A percentile compares a stretch with the other conserved stretches of the same genome.
Evolutionary conservation across 257 asterid genomes (phyloP).

Genomic region (Leptodermis oblonga): DNA sequence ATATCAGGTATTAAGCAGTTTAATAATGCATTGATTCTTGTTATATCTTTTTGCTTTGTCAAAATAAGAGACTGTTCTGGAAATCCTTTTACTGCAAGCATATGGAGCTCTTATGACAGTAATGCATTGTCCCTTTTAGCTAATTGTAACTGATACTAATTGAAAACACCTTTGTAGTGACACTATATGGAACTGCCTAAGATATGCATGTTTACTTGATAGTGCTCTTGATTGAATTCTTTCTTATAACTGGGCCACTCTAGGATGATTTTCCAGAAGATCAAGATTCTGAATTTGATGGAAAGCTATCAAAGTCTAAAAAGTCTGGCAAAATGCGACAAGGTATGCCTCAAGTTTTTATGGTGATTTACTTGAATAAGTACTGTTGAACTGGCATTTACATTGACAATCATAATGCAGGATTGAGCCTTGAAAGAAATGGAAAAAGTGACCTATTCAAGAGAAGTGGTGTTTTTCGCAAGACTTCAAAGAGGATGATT

Average conservation of each 20-base stretch:
- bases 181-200: background rate
- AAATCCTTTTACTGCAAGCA: conserved; percentile 4
- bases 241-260: background rate
- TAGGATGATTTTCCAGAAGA: conserved; percentile 56
- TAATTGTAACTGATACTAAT: background rate
- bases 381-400: conserved; percentile 2
- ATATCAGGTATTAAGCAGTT: background rate
- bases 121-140: background rate
- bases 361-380: background rate
- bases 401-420: conserved; percentile 23
- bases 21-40: background rate
- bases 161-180: background rate
- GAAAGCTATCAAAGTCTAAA: conserved; percentile 42
- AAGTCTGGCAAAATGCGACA: conserved; percentile 29
- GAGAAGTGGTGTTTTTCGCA: conserved; percentile 19
- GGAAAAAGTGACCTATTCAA: conserved; percentile 19
- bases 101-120: background rate
- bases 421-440: conserved; percentile 29
- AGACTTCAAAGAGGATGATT: conserved; percentile 21
- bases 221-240: background rate
- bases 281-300: conserved; percentile 47
- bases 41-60: background rate
- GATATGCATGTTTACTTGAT: background rate
- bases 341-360: conserved; percentile 29
- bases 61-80: background rate